A percentile compares a stretch with the other conserved stretches of the same genome.
Conservation (phyloP, 1,284 basidiomycete genomes). For the Fomitopsis pinicola region DNA sequence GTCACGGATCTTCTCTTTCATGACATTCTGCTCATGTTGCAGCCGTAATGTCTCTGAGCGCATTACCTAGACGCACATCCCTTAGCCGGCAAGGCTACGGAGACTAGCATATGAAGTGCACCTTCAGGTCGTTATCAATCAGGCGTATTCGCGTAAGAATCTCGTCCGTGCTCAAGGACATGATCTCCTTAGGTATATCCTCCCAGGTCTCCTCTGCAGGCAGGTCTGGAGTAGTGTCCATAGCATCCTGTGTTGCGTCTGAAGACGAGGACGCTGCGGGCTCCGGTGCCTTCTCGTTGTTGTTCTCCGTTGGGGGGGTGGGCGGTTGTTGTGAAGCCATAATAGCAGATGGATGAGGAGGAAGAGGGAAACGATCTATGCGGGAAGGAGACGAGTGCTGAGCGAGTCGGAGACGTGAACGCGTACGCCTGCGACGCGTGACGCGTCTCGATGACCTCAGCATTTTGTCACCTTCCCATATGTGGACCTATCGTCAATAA, state of each 20-base stretch:
- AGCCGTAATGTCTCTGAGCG: slow-evolving; percentile 89
- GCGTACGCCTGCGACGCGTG: slow-evolving; percentile 2
- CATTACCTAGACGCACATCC: slow-evolving; percentile 71
- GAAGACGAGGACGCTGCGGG: slow-evolving; percentile 32
- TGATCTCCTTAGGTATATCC: slow-evolving; percentile 81
- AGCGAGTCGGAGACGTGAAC: not conserved
- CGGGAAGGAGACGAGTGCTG: not conserved
- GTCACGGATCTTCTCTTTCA: slow-evolving; percentile 98
- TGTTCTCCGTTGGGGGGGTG: slow-evolving; percentile 42
- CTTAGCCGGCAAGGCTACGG: not conserved
- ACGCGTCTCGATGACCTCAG: slow-evolving; percentile 1
- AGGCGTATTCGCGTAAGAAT: slow-evolving; percentile 83
- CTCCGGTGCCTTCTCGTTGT: slow-evolving; percentile 44
- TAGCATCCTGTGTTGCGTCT: slow-evolving; percentile 36
- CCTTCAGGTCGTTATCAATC: slow-evolving; percentile 95
- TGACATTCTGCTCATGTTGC: slow-evolving; percentile 90
- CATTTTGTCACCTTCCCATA: not conserved
- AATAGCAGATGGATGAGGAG: slow-evolving; percentile 16
- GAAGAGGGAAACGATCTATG: not conserved
- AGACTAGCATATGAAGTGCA: slow-evolving; percentile 25
- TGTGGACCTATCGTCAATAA: not conserved
- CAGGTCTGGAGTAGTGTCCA: slow-evolving; percentile 71
- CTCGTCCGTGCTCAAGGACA: slow-evolving; percentile 72
- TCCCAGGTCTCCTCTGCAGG: slow-evolving; percentile 75
- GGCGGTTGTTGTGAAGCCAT: slow-evolving; percentile 69